These are phyloP conservation scores for Vitis rotundifolia DNA, from an alignment of 164 flowering plant species.

Conservation along the genomic window DNA sequence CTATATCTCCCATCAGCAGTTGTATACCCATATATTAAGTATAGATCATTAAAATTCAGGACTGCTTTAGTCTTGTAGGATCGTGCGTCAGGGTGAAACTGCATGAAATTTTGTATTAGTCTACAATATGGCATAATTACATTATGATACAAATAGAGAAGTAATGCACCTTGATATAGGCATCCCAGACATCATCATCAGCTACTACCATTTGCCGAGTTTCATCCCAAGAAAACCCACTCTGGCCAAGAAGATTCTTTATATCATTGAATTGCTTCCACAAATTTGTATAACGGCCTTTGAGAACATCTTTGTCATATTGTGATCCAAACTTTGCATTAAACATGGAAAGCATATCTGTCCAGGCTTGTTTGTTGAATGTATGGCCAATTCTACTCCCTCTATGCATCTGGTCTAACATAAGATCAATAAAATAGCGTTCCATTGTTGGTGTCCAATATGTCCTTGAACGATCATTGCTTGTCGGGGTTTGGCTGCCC, in stretches of 20 bases:
- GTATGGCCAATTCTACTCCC: constrained; percentile 55
- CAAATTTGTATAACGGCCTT: constrained; percentile 53
- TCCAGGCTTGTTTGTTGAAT: constrained; percentile 67
- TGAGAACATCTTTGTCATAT: constrained; percentile 60
- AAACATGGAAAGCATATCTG: constrained; percentile 50
- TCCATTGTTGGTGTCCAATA: constrained; percentile 70
- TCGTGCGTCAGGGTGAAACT: constrained; percentile 57
- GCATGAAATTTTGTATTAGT: constrained; percentile 13
- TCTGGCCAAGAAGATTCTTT: constrained; percentile 47
- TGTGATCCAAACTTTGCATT: constrained; percentile 58
- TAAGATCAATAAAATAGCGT: constrained; percentile 57
- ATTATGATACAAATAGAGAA: background rate
- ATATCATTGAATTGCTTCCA: constrained; percentile 62
- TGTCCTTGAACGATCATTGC: constrained; percentile 50
- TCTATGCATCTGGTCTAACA: constrained; percentile 58
- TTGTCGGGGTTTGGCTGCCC: constrained; percentile 31
- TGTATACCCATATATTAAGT: constrained; percentile 53
- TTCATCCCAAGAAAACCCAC: constrained; percentile 68
- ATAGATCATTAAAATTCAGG: constrained; percentile 46
- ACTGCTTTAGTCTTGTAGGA: constrained; percentile 48
- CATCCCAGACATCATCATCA: constrained; percentile 50
- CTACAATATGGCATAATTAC: background rate
- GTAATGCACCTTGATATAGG: constrained; percentile 43
- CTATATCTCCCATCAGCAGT: constrained; percentile 64
- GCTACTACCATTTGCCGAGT: constrained; percentile 55